Base-by-base conservation (phyloP, 768 basidiomycete species). In the Termitomyces sp. region DNA sequence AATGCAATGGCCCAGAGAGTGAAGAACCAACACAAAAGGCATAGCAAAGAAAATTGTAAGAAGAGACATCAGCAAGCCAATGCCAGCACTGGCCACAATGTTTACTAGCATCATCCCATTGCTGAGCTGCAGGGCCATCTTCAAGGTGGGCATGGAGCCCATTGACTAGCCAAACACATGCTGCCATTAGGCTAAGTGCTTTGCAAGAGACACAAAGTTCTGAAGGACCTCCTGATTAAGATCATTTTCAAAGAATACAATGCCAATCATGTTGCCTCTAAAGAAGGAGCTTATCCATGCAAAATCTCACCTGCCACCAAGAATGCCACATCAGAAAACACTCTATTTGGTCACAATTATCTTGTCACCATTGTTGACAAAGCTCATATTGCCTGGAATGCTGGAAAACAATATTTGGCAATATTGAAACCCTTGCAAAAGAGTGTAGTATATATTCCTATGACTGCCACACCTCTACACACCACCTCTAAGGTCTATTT, bases 401-500 rank as follows among this genome's bases (percentile, higher is more conserved):
- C 59, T 0, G 67, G 67, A 0, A 20, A 31, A 0, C 60, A 60
- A 29, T 65, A 70, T 29, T 61, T 37, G 1, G 59, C 70, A 14
- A 62, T 59, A 7, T 37, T 70, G 0, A 42, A 43, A 12, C 47
- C 69, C 11, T 31, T 64, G 1, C 58, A 67, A 31, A 59, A 63
- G 11, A 48, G 56, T 1, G 3, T 4, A 0, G 29, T 71, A 0
- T 50, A 60, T 4, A 8, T 72, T 3, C 37, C 60, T 4, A 54
- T 70, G 38, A 71, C 71, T 0, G 71, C 68, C 0, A 73, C 72
- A 0, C 72, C 71, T 5, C 63, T 73, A 29, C 63, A 68, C 5
- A 72, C 70, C 3, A 60, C 66, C 1, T 63, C 67, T 0, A 72
- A 66, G 61, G 72, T 71, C n/a, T 46, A 63, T 42, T 42, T 40